These are phyloP conservation scores for Rhododendron vialii DNA, from an alignment of 148 eudicot species.

Conservation along the genomic window DNA sequence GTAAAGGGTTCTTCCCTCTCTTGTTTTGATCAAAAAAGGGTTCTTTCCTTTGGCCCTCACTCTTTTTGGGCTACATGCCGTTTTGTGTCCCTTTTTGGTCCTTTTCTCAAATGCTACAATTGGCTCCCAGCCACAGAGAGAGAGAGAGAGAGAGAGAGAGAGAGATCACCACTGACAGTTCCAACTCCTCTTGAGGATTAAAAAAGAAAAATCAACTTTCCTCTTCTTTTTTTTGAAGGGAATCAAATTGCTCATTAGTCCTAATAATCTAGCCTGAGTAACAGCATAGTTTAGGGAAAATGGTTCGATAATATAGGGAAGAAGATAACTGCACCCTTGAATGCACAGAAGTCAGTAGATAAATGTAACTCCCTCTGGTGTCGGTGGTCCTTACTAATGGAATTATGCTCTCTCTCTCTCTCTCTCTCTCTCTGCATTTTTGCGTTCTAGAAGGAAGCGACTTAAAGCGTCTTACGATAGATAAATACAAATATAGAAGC, in stretches of 20 bases:
- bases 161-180: not conserved
- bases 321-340: too few species aligned
- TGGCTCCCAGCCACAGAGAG: not conserved
- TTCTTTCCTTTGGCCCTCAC: not conserved
- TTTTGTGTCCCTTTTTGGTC: not conserved
- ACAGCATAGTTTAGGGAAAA: not conserved
- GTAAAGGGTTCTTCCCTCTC: constrained; percentile 5
- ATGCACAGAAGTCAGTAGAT: too few species aligned
- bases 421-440: not conserved
- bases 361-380: not conserved
- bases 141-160: not conserved
- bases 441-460: not conserved
- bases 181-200: not conserved
- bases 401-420: not conserved
- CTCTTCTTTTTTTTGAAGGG: not conserved
- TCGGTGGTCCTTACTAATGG: not conserved
- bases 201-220: not conserved
- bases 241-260: too few species aligned
- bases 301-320: not conserved
- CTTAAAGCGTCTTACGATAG: not conserved
- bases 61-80: constrained; percentile 6
- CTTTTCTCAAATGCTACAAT: constrained; percentile 13
- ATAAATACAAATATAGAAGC: not conserved
- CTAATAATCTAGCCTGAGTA: not conserved
- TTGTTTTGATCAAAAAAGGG: too few species aligned